These are phyloP conservation scores for Stachybotrys echinatus DNA, from an alignment of 2,329 filamentous ascomycete species.

Conservation along the genomic window DNA sequence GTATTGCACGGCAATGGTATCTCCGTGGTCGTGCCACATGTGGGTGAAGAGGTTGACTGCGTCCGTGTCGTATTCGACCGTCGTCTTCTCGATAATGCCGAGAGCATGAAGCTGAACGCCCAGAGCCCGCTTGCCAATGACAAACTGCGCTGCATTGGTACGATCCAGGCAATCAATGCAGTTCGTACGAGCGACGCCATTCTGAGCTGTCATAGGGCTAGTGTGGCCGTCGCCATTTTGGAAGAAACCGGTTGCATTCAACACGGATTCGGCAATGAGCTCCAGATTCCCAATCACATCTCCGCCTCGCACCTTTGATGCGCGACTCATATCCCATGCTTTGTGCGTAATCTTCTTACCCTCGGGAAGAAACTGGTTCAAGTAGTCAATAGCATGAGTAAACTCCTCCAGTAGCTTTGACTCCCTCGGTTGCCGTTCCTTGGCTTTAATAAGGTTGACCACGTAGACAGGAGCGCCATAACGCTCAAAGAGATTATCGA, in stretches of 20 bases:
- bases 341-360: slow-evolving; percentile 88
- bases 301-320: slow-evolving; percentile 84
- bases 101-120: slow-evolving; percentile 89
- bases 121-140: slow-evolving; percentile 90
- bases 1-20: slow-evolving; percentile 96
- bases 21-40: slow-evolving; percentile 97
- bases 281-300: slow-evolving; percentile 94
- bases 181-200: slow-evolving; percentile 90
- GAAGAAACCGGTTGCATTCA: slow-evolving; percentile 87
- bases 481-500: slow-evolving; percentile 87
- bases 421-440: slow-evolving; percentile 84
- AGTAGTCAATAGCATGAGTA: slow-evolving; percentile 79
- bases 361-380: slow-evolving; percentile 86
- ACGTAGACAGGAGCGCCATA: slow-evolving; percentile 92
- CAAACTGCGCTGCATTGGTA: slow-evolving; percentile 96
- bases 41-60: slow-evolving; percentile 94
- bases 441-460: slow-evolving; percentile 83
- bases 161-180: slow-evolving; percentile 97
- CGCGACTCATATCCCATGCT: slow-evolving; percentile 97
- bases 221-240: slow-evolving; percentile 76
- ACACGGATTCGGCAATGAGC: slow-evolving; percentile 79
- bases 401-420: slow-evolving; percentile 87
- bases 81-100: slow-evolving; percentile 74
- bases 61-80: slow-evolving; percentile 89
- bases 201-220: slow-evolving; percentile 66